Conservation (phyloP, 1,139 yeast genomes). For the Lodderomyces beijingensis region DNA sequence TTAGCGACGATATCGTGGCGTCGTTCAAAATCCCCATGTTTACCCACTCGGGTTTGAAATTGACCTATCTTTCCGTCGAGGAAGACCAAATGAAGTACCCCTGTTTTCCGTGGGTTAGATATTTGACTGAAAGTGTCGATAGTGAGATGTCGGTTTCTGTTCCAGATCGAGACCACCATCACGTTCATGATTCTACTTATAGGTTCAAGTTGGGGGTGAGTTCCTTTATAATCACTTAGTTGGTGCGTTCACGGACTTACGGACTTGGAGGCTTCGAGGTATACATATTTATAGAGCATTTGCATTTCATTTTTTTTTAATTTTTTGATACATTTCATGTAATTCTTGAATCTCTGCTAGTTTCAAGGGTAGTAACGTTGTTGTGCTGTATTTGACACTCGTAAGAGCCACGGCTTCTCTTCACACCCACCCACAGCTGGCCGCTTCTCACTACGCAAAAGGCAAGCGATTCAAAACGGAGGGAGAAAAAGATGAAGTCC, state of each 20-base stretch:
- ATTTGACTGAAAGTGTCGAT: constrained; percentile 27
- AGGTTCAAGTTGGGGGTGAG: constrained; percentile 26
- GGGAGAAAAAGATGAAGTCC: too few relatives aligned
- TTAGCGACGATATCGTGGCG: constrained; percentile 26
- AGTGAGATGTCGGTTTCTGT: constrained; percentile 1
- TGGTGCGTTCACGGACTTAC: neutral
- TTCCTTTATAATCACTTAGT: constrained; percentile 15
- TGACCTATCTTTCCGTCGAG: constrained; percentile 38
- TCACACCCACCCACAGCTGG: too few relatives aligned
- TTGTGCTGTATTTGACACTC: too few relatives aligned
- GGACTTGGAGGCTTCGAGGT: too few relatives aligned
- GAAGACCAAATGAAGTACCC: constrained; percentile 41
- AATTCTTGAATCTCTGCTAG: too few relatives aligned
- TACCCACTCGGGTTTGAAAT: constrained; percentile 40
- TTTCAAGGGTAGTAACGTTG: too few relatives aligned
- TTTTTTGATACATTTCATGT: too few relatives aligned
- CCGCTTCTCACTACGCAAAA: too few relatives aligned
- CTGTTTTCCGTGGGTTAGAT: constrained; percentile 47
- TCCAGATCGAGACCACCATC: constrained; percentile 3
- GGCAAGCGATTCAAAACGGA: too few relatives aligned
- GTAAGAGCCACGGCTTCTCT: too few relatives aligned
- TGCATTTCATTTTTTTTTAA: too few relatives aligned
- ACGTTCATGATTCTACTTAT: constrained; percentile 19
- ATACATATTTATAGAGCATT: too few relatives aligned
- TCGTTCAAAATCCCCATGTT: constrained; percentile 39